Base-by-base conservation (phyloP, 345 rosid genomes). In the Populus simonii region DNA sequence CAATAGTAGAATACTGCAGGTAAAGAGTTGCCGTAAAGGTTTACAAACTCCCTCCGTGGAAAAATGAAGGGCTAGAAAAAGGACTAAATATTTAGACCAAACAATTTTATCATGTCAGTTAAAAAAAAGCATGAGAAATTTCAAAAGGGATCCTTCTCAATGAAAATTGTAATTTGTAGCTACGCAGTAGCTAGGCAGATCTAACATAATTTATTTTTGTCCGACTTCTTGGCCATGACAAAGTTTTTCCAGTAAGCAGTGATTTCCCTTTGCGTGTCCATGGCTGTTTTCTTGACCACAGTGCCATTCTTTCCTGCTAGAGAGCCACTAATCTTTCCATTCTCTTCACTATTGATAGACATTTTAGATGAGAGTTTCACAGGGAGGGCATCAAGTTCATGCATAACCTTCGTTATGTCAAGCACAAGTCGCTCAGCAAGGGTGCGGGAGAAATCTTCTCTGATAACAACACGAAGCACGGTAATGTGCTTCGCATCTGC, bases 361-460 rank as follows among this genome's bases (percentile, higher is more conserved):
- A 80, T 38, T 66, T 89, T 90, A 76, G 89, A 87, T 20, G 57
- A 71, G 47, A 86, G n/a, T 78, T 41, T 86, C 0, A 90, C 85
- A 36, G 98, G 98, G 25, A 92, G 86, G 8, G 76, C 41, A 49
- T 95, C 99, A 0, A 95, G 90, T 71, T 95, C 99, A 36, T 82
- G 88, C 33, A 95, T 76, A 73, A 95, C 99, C 86, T 90, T 95
- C 7, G 81, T 74, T 35, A 95, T 85, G 86, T 95, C 99, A 5
- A 57, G 39, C 84, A 93, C 97, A 8, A 92, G 92, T 39, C 99
- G 91, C 87, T 95, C 98, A 0, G 99, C 98, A 2, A 95, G 86
- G 9, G 98, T 88, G 81, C 98, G 88, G 0, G 99, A 95, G 86
- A 95, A 92, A 76, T 93, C 99, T 83, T 95, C 99, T 57, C 99